These are phyloP conservation scores for Pseudogymnoascus sp. DNA, from an alignment of 2,329 filamentous ascomycete genomes.

Conservation along the genomic window DNA sequence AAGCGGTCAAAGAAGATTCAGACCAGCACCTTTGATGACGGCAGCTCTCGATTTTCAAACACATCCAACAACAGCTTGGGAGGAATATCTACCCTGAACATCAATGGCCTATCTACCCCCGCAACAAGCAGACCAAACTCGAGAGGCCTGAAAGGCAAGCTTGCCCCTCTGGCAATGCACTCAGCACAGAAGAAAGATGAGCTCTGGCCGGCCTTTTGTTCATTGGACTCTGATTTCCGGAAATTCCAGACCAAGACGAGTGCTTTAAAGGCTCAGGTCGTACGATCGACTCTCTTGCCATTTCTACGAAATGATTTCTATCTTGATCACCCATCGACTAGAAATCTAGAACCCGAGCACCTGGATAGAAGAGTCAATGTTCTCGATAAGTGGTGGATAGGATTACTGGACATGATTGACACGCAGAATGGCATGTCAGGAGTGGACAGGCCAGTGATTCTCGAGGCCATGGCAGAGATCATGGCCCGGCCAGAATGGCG, in stretches of 20 bases:
- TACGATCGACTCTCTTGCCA: slow-evolving; percentile 56
- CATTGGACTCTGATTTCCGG: slow-evolving; percentile 60
- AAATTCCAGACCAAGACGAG: slow-evolving; percentile 64
- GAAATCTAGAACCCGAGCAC: slow-evolving; percentile 56
- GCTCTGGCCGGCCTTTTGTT: slow-evolving; percentile 60
- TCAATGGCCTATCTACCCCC: slow-evolving; percentile 29
- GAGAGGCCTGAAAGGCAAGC: slow-evolving; percentile 38
- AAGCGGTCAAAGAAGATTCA: slow-evolving; percentile 25
- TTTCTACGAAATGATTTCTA: slow-evolving; percentile 51
- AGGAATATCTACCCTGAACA: slow-evolving; percentile 39
- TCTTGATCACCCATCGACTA: slow-evolving; percentile 50
- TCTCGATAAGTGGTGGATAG: slow-evolving; percentile 70
- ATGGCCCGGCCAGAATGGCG: slow-evolving; percentile 68
- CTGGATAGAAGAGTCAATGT: slow-evolving; percentile 60
- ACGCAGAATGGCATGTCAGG: slow-evolving; percentile 63
- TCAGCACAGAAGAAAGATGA: slow-evolving; percentile 53
- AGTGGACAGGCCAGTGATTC: slow-evolving; percentile 59
- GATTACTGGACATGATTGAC: slow-evolving; percentile 60
- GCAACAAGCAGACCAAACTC: slow-evolving; percentile 22
- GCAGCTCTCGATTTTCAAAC: slow-evolving; percentile 25
- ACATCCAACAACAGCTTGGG: slow-evolving; percentile 31
- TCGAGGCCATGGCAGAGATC: slow-evolving; percentile 62
- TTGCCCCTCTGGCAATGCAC: slow-evolving; percentile 38
- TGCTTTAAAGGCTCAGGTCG: slow-evolving; percentile 61
- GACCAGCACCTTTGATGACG: slow-evolving; percentile 25